A percentile compares a stretch with the other conserved stretches of the same genome.
Conservation (phyloP, 1,284 basidiomycete genomes). For the Boletus hoseneyae region DNA sequence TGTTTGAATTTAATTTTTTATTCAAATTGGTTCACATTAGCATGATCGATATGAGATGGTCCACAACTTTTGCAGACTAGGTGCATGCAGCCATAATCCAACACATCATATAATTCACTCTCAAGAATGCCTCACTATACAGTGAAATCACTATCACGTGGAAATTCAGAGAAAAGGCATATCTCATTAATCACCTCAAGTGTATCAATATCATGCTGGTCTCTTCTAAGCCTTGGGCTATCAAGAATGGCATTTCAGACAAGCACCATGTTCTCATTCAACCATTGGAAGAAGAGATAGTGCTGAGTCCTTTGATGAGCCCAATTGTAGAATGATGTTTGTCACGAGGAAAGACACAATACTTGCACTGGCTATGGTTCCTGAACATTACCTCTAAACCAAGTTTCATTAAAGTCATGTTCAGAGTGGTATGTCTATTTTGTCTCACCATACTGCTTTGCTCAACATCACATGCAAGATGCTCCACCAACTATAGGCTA, state of each 20-base stretch:
- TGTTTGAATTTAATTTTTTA: too few relatives aligned
- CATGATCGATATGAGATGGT: too few relatives aligned
- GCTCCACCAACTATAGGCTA: conserved; percentile 42
- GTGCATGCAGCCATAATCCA: too few relatives aligned
- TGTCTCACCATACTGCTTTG: conserved; percentile 57
- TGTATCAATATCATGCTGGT: conserved; percentile 41
- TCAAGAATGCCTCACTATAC: conserved; percentile 42
- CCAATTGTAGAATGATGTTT: conserved; percentile 71
- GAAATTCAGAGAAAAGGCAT: conserved; percentile 56
- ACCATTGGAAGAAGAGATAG: conserved; percentile 55
- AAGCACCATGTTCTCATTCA: conserved; percentile 57
- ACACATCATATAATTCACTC: conserved; percentile 52
- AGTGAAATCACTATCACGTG: conserved; percentile 49
- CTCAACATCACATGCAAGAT: conserved; percentile 66
- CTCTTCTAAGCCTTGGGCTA: conserved; percentile 47
- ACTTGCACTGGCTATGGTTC: conserved; percentile 55
- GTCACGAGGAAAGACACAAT: conserved; percentile 71
- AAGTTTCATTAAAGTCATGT: conserved; percentile 34
- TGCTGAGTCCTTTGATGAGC: conserved; percentile 47
- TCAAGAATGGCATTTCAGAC: conserved; percentile 48
- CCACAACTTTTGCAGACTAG: too few relatives aligned
- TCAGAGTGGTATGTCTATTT: conserved; percentile 57
- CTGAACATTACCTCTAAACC: conserved; percentile 58
- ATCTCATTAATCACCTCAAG: conserved; percentile 49
- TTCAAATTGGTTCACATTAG: too few relatives aligned